Base-by-base conservation (phyloP, 768 basidiomycete genomes). In the Termitomyces bulborhizus region DNA sequence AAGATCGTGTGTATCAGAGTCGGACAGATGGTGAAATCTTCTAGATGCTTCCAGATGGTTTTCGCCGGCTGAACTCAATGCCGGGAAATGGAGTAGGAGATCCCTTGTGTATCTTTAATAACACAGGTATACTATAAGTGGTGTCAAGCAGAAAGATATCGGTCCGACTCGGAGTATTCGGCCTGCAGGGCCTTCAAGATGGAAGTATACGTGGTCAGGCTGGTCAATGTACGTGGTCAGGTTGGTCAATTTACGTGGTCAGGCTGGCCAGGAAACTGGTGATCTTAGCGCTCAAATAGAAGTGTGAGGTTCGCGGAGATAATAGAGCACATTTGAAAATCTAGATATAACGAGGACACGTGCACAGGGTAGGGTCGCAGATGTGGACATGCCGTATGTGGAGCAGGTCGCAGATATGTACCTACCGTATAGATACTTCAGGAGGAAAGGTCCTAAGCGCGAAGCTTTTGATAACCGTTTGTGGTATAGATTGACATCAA, bases 391-490 rank as follows among this genome's bases (percentile, higher is more conserved):
- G 9, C 31, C 31, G 31, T 9, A 32, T 32, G 21, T 21, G 21
- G 21, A 21, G 21, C 21, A 21, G 21, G 21, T 21, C 21, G 39
- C 39, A 39, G 16, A 46, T 46, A 29, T 45, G 31, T 1, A 9
- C 31, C 8, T 9, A 32, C 31, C 31, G 31, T 1, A 32, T 32
- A 9, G 31, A 4, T 8, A 16, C 9, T n/a, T n/a, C n/a, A 46
- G 31, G 44, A 29, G 29, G 29, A 29, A 29, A 26, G 9, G 37
- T 40, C 12, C 31, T 65, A 62, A 62, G 62, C 60, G 65, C 59
- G 62, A 67, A 63, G 46, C 61, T 62, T 63, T 67, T 64, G 61
- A 65, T 64, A 52, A 63, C 55, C 57, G 31, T 13, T 15, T 21
- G 21, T 42, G 58, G 34, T 46, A 55, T 55, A 50, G 62, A 65